Base-by-base conservation (phyloP, 208 protist species). In the Crithidia thermophila region DNA sequence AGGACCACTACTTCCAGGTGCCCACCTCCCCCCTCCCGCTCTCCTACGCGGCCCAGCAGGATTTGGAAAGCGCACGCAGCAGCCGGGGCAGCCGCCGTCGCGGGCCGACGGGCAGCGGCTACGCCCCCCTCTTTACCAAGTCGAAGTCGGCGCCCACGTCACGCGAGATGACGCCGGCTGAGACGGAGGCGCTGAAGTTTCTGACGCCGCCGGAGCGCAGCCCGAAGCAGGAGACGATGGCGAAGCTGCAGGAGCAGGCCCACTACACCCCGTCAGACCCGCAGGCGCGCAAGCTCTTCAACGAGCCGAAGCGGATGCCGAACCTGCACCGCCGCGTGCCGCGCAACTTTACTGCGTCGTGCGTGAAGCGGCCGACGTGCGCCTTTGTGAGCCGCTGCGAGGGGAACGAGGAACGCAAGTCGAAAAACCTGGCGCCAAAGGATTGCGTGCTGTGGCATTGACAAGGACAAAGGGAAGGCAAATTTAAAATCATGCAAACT, bases 91-190 rank as follows among this genome's bases (percentile, higher is more conserved):
- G 50, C 40, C 55, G 56, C 30, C 31, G 50, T 9, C 72, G 42
- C 33, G 37, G 53, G 30, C 61, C 74, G n/a, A 51, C 69, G 30
- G 27, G 67, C 45, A 84, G 80, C 61, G 61, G 62, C 8, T 77
- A 84, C 46, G 79, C 80, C 2, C 69, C 84, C 9, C 80, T 89
- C 49, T 89, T 89, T 62, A 55, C 75, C 9, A 58, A 67, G 37
- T 14, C 40, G 9, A 68, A 25, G 13, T 13, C 50, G 14, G 25
- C 50, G n/a, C 13, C 50, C 50, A 20, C 18, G 36, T 43, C 43
- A 36, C 16, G 53, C 4, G 64, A 61, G 21, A 23, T 46, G 34
- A 49, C 71, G 14, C 20, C 51, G 70, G 31, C 51, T 6, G 79
- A 84, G 40, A 7, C 37, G 21, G 62, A 23, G 23, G 64, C 40